A percentile compares a stretch with the other conserved stretches of the same genome.
Evolutionary conservation across 371 early-diverging fungal genomes (phyloP).

Genomic region (Rhizopus microsporus): DNA sequence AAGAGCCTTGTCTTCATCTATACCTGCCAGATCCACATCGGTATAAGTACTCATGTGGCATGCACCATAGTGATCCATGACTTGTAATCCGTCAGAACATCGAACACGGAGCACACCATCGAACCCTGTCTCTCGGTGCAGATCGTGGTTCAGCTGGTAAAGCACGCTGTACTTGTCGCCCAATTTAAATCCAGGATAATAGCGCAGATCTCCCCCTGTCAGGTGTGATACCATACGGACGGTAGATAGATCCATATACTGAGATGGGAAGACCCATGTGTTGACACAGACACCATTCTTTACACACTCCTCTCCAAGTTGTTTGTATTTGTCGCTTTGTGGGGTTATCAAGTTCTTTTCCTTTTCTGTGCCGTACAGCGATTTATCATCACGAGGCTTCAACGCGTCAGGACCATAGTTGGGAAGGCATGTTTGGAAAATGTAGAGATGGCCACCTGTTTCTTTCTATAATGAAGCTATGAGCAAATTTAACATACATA

Average conservation of each 20-base stretch:
- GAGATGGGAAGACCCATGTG: constrained; percentile 84
- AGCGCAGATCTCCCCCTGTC: constrained; percentile 86
- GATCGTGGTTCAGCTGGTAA: constrained; percentile 73
- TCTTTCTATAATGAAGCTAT: constrained; percentile 14
- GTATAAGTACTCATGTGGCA: constrained; percentile 92
- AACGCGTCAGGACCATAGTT: constrained; percentile 86
- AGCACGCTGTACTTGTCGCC: constrained; percentile 70
- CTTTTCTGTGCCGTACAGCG: constrained; percentile 89
- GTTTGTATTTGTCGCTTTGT: constrained; percentile 84
- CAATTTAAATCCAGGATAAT: constrained; percentile 77
- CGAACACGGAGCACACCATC: constrained; percentile 92
- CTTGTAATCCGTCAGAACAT: constrained; percentile 85
- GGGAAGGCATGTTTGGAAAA: constrained; percentile 92
- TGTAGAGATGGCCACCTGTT: constrained; percentile 83
- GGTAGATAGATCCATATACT: constrained; percentile 90
- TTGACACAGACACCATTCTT: constrained; percentile 85
- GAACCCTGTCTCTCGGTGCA: constrained; percentile 82
- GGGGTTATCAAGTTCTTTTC: constrained; percentile 83
- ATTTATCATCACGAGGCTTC: constrained; percentile 83
- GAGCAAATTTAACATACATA: not conserved
- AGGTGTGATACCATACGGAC: constrained; percentile 71
- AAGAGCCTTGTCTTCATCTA: constrained; percentile 86
- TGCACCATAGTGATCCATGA: constrained; percentile 93
- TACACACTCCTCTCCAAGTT: constrained; percentile 81
- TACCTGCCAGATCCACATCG: constrained; percentile 91